Evolutionary conservation across 2,329 filamentous ascomycete genomes (phyloP).

Genomic region (Cladobotryum protrusum): DNA sequence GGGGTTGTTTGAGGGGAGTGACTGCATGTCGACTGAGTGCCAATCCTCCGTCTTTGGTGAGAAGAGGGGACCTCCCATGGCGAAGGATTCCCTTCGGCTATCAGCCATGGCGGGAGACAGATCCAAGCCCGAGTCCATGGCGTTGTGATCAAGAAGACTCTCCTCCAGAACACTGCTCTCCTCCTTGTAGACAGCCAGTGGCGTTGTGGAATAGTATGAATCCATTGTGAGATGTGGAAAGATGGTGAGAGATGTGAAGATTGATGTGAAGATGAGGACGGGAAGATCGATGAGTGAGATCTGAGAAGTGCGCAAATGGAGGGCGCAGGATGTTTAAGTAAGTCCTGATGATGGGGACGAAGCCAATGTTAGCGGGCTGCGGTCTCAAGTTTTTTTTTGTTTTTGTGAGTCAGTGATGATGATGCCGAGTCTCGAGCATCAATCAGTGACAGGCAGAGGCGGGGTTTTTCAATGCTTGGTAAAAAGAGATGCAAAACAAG

Average conservation of each 20-base stretch:
- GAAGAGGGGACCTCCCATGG: constrained; percentile 50
- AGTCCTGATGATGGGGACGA: constrained; percentile 3
- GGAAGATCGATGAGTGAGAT: constrained; percentile 2
- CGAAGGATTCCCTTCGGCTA: constrained; percentile 59
- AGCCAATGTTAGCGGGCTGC: constrained; percentile 7
- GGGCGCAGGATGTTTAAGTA: constrained; percentile 5
- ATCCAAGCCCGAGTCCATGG: constrained; percentile 55
- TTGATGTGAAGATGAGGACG: neutral
- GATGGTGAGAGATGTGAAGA: neutral
- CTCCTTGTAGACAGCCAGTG: constrained; percentile 53
- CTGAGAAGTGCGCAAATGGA: neutral
- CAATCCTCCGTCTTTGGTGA: constrained; percentile 60
- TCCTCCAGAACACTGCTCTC: constrained; percentile 58
- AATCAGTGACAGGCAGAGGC: neutral
- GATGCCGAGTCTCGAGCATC: too few species aligned
- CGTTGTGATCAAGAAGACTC: constrained; percentile 52
- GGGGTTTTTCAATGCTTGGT: constrained; percentile 3
- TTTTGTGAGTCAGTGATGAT: neutral
- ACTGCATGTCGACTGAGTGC: constrained; percentile 60
- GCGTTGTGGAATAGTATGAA: constrained; percentile 44
- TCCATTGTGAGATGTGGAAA: constrained; percentile 16
- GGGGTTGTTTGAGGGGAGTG: constrained; percentile 56
- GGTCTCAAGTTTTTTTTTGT: constrained; percentile 4
- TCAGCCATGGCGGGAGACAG: constrained; percentile 57
- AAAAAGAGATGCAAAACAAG: neutral